Evolutionary conservation across 768 basidiomycete species (phyloP).

Genomic region (Mycena albidolilacea): DNA sequence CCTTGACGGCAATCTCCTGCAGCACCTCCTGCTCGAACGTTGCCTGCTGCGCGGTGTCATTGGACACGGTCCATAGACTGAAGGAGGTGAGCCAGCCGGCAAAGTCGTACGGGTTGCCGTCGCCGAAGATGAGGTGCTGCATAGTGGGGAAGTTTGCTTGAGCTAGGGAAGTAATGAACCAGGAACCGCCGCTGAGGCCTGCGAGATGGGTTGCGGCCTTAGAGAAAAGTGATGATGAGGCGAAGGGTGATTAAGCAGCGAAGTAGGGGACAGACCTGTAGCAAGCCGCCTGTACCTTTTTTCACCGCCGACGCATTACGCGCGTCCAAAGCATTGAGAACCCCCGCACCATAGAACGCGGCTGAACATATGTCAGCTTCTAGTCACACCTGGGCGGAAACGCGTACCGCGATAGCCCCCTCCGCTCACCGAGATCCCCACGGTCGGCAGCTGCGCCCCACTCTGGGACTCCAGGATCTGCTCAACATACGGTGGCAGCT

Average conservation of each 20-base stretch:
- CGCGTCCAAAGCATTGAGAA: slow-evolving; percentile 63
- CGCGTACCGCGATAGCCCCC: slow-evolving; percentile 65
- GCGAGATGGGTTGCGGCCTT: slow-evolving; percentile 61
- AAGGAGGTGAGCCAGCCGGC: slow-evolving; percentile 52
- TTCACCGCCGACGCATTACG: slow-evolving; percentile 59
- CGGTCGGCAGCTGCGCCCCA: slow-evolving; percentile 46
- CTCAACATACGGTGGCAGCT: slow-evolving; percentile 53
- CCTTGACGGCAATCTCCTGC: slow-evolving; percentile 46
- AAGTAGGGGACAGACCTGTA: slow-evolving; percentile 50
- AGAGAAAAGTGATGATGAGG: background rate
- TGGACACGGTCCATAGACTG: slow-evolving; percentile 23
- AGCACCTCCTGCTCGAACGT: slow-evolving; percentile 40
- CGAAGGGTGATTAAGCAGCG: too few relatives aligned
- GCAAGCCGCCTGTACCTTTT: slow-evolving; percentile 61
- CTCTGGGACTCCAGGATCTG: slow-evolving; percentile 43
- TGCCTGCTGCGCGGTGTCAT: slow-evolving; percentile 41
- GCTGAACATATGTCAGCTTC: background rate
- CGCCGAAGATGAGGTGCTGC: slow-evolving; percentile 54
- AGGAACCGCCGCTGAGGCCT: slow-evolving; percentile 63
- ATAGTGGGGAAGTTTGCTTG: slow-evolving; percentile 59
- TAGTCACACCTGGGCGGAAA: background rate
- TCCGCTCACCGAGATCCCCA: slow-evolving; percentile 68
- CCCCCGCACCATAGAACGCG: slow-evolving; percentile 66
- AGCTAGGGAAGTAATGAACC: slow-evolving; percentile 56
- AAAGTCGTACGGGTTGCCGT: slow-evolving; percentile 42